Base-by-base conservation (phyloP, 169 alveolate species). In the Eimeria brunetti region DNA sequence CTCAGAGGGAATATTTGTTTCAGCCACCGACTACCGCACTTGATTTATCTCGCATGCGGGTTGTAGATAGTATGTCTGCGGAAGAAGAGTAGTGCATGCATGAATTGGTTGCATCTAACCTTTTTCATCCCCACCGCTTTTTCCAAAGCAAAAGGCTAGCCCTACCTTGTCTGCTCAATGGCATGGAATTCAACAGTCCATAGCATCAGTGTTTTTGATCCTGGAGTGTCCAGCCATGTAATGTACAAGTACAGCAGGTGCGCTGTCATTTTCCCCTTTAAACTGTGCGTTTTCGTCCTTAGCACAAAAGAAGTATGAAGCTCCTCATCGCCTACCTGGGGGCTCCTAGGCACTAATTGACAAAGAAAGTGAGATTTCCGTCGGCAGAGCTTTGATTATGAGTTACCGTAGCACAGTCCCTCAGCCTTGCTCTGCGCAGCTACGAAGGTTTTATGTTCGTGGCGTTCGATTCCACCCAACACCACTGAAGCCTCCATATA, bases 31-130 rank as follows among this genome's bases (percentile, higher is more conserved):
- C 5, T 36, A 11, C 1, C 83, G 56, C 41, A 8, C 16, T 73
- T 36, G 14, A 22, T 11, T 36, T 38, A 20, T 30, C n/a, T 36
- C 5, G 33, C 5, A 8, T 73, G 51, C 5, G 83, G 83, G 56
- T 12, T 73, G 56, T 20, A 73, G 83, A 73, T 73, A 36, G 83
- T 73, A 22, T 20, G 83, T 38, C 83, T 73, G 53, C 83, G 51
- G 16, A 73, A 16, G 51, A 69, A 27, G 18, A 73, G 41, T 14
- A 6, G 6, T 73, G 83, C 83, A 20, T 12, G n/a, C 11, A 2
- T 41, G 46, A 41, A 30, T 4, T 73, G 83, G 83, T 38, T 73
- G 81, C 53, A 71, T 71, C 27, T 1, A 33, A 49, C 7, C 27
- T 30, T 33, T 36, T 51, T 30, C 81, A 14, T 20, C 18, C 18